A percentile compares a stretch with the other conserved stretches of the same genome.
Evolutionary conservation across 2,329 filamentous ascomycete genomes (phyloP).

Genomic region (Plectosphaerella plurivora): DNA sequence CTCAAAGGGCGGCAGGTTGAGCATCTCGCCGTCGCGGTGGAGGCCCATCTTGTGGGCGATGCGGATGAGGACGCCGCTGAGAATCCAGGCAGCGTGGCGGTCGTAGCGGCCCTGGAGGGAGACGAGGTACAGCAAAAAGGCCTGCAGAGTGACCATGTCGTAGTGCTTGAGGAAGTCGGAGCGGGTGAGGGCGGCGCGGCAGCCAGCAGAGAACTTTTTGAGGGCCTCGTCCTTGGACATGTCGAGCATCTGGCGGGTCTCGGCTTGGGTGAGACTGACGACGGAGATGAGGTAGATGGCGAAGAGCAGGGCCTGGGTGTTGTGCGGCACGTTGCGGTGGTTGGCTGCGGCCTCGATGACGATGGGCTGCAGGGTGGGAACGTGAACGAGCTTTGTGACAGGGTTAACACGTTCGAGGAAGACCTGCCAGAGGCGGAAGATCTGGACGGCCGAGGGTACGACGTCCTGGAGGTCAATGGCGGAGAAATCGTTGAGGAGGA

Average conservation of each 20-base stretch:
- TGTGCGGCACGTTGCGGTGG: conserved; percentile 46
- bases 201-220: conserved; percentile 46
- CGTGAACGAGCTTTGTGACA: conserved; percentile 67
- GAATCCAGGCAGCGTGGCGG: conserved; percentile 54
- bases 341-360: conserved; percentile 59
- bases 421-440: conserved; percentile 69
- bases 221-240: conserved; percentile 45
- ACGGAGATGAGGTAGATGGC: conserved; percentile 13
- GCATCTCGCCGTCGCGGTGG: conserved; percentile 54
- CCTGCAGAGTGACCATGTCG: conserved; percentile 55
- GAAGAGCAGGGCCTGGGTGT: conserved; percentile 14
- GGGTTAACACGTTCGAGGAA: conserved; percentile 74
- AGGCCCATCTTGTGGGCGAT: conserved; percentile 66
- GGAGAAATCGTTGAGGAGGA: conserved; percentile 41
- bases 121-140: conserved; percentile 53
- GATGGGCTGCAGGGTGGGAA: conserved; percentile 62
- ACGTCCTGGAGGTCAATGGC: conserved; percentile 40
- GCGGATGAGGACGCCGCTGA: conserved; percentile 57
- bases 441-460: conserved; percentile 61
- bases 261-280: conserved; percentile 30
- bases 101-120: conserved; percentile 55
- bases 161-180: conserved; percentile 55
- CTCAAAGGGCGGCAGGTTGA: conserved; percentile 57
- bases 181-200: conserved; percentile 43
- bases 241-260: conserved; percentile 50